Percentiles rank a stretch among this genome's conserved stretches.
Conservation (phyloP, 148 eudicot species). For the Heliamphora exappendiculata region DNA sequence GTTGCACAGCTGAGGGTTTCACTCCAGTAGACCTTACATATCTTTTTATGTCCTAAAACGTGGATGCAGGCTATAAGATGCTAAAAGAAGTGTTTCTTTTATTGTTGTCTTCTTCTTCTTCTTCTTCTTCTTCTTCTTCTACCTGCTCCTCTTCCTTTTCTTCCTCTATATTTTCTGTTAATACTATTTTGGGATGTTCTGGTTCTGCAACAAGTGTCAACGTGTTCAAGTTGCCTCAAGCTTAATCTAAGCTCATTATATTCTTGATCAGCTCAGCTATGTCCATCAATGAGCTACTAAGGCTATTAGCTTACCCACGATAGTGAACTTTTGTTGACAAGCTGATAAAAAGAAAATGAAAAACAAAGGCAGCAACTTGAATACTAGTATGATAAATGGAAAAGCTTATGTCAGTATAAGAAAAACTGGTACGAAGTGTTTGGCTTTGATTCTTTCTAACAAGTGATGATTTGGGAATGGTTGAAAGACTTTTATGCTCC, state of each 20-base stretch:
- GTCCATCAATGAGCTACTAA: neutral
- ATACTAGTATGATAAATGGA: neutral
- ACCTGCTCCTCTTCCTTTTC: too few relatives aligned
- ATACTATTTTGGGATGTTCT: neutral
- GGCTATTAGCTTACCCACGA: neutral
- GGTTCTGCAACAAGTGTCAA: neutral
- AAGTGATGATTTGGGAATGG: neutral
- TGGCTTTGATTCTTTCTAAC: neutral
- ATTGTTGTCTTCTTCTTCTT: neutral
- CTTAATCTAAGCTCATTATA: neutral
- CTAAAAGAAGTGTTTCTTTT: too few relatives aligned
- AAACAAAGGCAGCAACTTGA: neutral
- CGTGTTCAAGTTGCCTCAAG: neutral
- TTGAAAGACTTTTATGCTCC: neutral
- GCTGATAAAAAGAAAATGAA: neutral
- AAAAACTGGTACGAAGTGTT: neutral
- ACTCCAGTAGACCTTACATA: neutral
- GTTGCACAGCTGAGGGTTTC: neutral
- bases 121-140: too few relatives aligned
- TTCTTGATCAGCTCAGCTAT: neutral
- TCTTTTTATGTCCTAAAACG: neutral
- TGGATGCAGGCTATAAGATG: neutral
- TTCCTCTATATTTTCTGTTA: too few relatives aligned
- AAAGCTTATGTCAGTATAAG: neutral
- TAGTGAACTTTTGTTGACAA: neutral